Percentiles rank a stretch among this genome's conserved stretches.
phyloP scores from a whole-genome alignment of 164 flowering plant genomes.

The Tetrastigma voinierianum region DNA sequence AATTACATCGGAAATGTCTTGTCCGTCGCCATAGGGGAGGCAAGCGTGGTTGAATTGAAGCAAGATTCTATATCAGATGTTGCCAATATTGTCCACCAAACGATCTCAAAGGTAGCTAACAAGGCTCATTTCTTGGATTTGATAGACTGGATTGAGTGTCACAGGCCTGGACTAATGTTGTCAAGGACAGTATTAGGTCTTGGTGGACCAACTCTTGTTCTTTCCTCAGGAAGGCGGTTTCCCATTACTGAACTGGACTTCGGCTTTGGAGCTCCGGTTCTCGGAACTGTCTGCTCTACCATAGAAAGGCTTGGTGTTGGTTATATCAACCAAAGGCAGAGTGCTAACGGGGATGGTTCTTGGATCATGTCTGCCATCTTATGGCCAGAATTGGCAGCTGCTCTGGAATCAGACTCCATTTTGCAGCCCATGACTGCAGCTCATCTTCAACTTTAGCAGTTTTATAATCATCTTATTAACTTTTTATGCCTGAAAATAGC shows the following conservation, averaged over 20 bases:
- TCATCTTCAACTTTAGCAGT: conserved; percentile 23
- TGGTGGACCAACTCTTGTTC: conserved; percentile 40
- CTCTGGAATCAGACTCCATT: conserved; percentile 43
- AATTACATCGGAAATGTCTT: conserved; percentile 53
- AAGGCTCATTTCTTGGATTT: conserved; percentile 44
- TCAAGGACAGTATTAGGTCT: conserved; percentile 36
- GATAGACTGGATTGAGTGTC: conserved; percentile 56
- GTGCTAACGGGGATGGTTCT: conserved; percentile 46
- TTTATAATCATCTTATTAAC: no score
- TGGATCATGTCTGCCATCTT: conserved; percentile 56
- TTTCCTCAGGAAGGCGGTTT: conserved; percentile 48
- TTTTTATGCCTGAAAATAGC: no score
- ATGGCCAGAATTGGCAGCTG: conserved; percentile 52
- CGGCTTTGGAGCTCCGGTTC: conserved; percentile 49
- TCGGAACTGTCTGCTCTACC: conserved; percentile 47
- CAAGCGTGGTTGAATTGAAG: conserved; percentile 29
- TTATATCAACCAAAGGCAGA: conserved; percentile 50
- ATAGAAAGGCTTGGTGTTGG: conserved; percentile 45
- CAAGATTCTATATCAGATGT: conserved; percentile 24
- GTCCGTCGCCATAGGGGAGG: conserved; percentile 47
- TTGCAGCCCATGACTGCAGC: conserved; percentile 43
- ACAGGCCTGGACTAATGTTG: conserved; percentile 55
- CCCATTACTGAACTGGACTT: conserved; percentile 48
- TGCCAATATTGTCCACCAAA: conserved; percentile 26
- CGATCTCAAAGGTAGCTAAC: conserved; percentile 34